Conservation (phyloP, 129 eudicot species). For the Pittosporum tobira region DNA sequence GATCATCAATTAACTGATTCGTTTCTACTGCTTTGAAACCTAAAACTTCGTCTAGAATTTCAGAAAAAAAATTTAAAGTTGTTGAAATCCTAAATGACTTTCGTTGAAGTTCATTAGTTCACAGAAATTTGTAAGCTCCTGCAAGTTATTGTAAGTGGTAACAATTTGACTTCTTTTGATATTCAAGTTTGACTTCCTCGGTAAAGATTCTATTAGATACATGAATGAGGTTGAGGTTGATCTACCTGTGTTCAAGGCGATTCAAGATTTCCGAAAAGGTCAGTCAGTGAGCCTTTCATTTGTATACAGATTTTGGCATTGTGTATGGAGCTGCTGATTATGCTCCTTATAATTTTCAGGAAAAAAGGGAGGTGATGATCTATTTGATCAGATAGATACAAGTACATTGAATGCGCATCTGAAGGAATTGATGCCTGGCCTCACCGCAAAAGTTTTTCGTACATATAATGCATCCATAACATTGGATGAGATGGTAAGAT, state of each 20-base stretch:
- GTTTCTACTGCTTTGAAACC: no score
- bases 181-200: slow-evolving; percentile 91
- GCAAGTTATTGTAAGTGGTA: not conserved
- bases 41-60: no score
- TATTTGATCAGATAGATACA: slow-evolving; percentile 84
- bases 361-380: slow-evolving; percentile 64
- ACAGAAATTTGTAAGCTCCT: slow-evolving; percentile 4
- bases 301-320: not conserved
- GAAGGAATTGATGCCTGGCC: slow-evolving; percentile 97
- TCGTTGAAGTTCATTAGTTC: no score
- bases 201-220: slow-evolving; percentile 97
- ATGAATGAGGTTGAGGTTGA: slow-evolving; percentile 81
- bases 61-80: no score
- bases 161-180: slow-evolving; percentile 9
- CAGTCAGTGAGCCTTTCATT: slow-evolving; percentile 7
- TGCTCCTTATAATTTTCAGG: slow-evolving; percentile 28
- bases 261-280: slow-evolving; percentile 81
- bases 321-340: slow-evolving; percentile 5
- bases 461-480: slow-evolving; percentile 95
- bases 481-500: slow-evolving; percentile 83
- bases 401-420: slow-evolving; percentile 85
- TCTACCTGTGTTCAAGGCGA: slow-evolving; percentile 78
- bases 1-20: no score
- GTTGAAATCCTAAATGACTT: no score
- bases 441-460: slow-evolving; percentile 97